Percentiles rank a stretch among this genome's conserved stretches.
Conservation (phyloP, 2,329 filamentous ascomycete genomes). For the Verticillium alfalfae region DNA sequence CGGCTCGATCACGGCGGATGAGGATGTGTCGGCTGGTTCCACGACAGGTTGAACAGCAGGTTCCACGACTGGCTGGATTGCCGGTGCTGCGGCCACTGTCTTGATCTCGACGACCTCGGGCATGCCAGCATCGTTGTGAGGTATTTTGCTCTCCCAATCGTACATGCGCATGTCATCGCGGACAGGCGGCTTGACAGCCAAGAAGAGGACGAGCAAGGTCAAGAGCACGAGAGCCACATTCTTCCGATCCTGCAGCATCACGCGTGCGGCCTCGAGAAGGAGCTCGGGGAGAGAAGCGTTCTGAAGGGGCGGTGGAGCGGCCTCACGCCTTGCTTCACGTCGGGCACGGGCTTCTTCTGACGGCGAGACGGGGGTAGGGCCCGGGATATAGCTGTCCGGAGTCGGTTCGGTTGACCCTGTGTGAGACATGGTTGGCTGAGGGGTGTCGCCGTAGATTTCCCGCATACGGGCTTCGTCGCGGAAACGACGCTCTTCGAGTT, state of each 20-base stretch:
- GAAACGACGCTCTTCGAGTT: conserved; percentile 26
- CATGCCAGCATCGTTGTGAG: conserved; percentile 2
- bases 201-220: conserved; percentile 45
- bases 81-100: background rate
- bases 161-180: conserved; percentile 15
- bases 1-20: background rate
- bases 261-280: conserved; percentile 45
- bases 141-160: conserved; percentile 11
- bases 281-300: conserved; percentile 48
- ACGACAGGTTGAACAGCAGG: background rate
- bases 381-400: background rate
- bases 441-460: conserved; percentile 46
- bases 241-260: conserved; percentile 52
- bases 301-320: conserved; percentile 15
- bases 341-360: conserved; percentile 22
- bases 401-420: conserved; percentile 6
- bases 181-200: conserved; percentile 28
- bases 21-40: background rate
- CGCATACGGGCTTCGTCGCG: conserved; percentile 45
- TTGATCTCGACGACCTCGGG: conserved; percentile 3
- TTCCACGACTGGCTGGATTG: background rate
- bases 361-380: conserved; percentile 13
- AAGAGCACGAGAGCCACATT: conserved; percentile 54
- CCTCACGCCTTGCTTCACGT: conserved; percentile 18
- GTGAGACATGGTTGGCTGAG: conserved; percentile 1